Conservation (phyloP, 768 basidiomycete genomes). For the Lactifluus volemus region DNA sequence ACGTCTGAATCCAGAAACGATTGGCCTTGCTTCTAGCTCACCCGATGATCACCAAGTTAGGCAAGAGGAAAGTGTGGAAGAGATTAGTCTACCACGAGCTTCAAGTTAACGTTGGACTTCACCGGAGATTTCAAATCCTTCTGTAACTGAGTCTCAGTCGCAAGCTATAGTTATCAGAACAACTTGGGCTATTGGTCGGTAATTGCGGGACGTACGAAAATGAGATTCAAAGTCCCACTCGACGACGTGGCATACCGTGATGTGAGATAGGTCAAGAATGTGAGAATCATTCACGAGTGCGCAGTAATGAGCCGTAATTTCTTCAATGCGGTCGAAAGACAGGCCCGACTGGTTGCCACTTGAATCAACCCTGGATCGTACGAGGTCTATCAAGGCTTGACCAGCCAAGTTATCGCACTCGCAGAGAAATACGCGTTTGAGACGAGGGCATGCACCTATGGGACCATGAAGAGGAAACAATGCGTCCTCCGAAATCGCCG, state of each 20-base stretch:
- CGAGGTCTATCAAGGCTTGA: conserved; percentile 41
- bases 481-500: conserved; percentile 43
- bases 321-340: conserved; percentile 29
- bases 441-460: conserved; percentile 37
- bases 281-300: conserved; percentile 47
- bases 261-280: conserved; percentile 40
- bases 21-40: background rate
- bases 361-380: conserved; percentile 30
- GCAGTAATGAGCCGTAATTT: conserved; percentile 48
- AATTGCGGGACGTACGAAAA: conserved; percentile 39
- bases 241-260: conserved; percentile 40
- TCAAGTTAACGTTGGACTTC: conserved; percentile 6
- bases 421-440: conserved; percentile 43
- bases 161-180: conserved; percentile 33
- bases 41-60: background rate
- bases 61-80: background rate
- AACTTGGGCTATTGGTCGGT: too few relatives aligned
- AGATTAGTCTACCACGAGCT: conserved; percentile 19
- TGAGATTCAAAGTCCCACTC: conserved; percentile 36
- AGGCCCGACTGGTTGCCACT: background rate
- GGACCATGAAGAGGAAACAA: conserved; percentile 33
- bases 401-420: conserved; percentile 40
- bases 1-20: background rate
- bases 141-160: conserved; percentile 35
- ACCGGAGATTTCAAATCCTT: conserved; percentile 18